A percentile compares a stretch with the other conserved stretches of the same genome.
These are phyloP conservation scores for Geotrichum bryndzae DNA, from an alignment of 1,139 yeast species.

Conservation along the genomic window DNA sequence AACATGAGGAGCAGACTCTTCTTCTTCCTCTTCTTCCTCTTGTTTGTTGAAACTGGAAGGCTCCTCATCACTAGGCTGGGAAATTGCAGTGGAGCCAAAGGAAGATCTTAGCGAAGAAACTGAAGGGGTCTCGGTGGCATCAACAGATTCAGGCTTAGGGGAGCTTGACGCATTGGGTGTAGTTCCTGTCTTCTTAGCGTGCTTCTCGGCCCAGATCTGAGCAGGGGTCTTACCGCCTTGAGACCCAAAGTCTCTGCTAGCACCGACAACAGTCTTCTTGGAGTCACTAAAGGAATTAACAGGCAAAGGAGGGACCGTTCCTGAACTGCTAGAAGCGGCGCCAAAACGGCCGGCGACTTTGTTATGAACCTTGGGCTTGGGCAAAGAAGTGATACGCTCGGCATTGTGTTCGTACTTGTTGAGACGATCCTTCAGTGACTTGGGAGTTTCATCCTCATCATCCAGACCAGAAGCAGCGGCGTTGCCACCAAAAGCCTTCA, in stretches of 20 bases:
- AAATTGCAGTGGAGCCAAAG: conserved; percentile 21
- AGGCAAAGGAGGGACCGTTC: conserved; percentile 37
- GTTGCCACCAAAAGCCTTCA: conserved; percentile 27
- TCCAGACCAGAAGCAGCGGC: conserved; percentile 11
- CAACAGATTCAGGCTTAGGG: conserved; percentile 17
- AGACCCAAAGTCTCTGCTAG: conserved; percentile 60
- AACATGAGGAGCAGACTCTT: conserved; percentile 21
- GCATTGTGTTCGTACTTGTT: conserved; percentile 24
- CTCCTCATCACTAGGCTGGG: conserved; percentile 20
- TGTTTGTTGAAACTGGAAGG: conserved; percentile 20
- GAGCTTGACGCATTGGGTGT: conserved; percentile 11
- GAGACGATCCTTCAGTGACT: conserved; percentile 27
- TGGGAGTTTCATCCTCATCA: conserved; percentile 15
- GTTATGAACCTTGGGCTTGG: conserved; percentile 54
- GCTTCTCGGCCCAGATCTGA: conserved; percentile 91
- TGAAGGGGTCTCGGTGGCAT: conserved; percentile 21
- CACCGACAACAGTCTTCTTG: conserved; percentile 54
- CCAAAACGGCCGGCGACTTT: conserved; percentile 50
- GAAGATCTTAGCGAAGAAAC: conserved; percentile 22
- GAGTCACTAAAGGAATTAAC: conserved; percentile 43
- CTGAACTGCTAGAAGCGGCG: conserved; percentile 24
- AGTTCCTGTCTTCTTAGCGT: conserved; percentile 43
- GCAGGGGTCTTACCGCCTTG: conserved; percentile 88
- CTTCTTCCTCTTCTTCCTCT: conserved; percentile 16
- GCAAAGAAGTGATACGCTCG: conserved; percentile 52